Evolutionary conservation across 805 yeast species (phyloP).

Genomic region (Lachancea cidri): DNA sequence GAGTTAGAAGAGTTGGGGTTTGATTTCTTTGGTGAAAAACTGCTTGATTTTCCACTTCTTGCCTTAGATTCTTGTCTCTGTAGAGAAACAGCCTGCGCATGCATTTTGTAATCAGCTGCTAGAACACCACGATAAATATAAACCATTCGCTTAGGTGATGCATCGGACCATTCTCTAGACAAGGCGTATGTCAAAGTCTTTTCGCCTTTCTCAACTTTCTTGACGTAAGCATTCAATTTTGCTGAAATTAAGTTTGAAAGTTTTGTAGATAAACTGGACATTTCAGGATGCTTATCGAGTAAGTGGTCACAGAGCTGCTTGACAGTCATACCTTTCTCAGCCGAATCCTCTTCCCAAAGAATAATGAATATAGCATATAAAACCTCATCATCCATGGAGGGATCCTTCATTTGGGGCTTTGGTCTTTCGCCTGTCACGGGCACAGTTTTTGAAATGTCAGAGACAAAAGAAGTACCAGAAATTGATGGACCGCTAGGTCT

Average conservation of each 20-base stretch:
- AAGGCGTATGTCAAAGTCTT: slow-evolving; percentile 64
- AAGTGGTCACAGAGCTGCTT: slow-evolving; percentile 78
- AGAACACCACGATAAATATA: slow-evolving; percentile 77
- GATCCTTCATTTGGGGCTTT: slow-evolving; percentile 56
- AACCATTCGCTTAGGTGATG: slow-evolving; percentile 84
- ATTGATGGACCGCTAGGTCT: slow-evolving; percentile 14
- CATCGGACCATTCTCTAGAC: slow-evolving; percentile 87
- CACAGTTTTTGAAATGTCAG: slow-evolving; percentile 61
- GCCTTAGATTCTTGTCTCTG: slow-evolving; percentile 4
- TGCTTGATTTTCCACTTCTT: slow-evolving; percentile 7
- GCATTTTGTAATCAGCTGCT: slow-evolving; percentile 68
- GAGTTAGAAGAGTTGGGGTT: slow-evolving; percentile 5
- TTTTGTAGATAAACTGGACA: slow-evolving; percentile 75
- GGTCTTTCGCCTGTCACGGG: slow-evolving; percentile 79
- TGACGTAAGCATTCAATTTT: slow-evolving; percentile 77
- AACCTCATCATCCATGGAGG: slow-evolving; percentile 64
- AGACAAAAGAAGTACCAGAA: slow-evolving; percentile 13
- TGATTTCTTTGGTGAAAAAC: slow-evolving; percentile 8
- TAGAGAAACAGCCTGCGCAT: slow-evolving; percentile 51
- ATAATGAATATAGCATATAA: slow-evolving; percentile 70
- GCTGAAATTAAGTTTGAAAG: slow-evolving; percentile 79
- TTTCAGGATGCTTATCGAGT: slow-evolving; percentile 71
- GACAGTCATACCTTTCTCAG: slow-evolving; percentile 81
- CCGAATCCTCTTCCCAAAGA: slow-evolving; percentile 60
- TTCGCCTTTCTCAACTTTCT: slow-evolving; percentile 81